phyloP scores from a whole-genome alignment of 345 rosid species.

The Psidium friedrichsthalianum region DNA sequence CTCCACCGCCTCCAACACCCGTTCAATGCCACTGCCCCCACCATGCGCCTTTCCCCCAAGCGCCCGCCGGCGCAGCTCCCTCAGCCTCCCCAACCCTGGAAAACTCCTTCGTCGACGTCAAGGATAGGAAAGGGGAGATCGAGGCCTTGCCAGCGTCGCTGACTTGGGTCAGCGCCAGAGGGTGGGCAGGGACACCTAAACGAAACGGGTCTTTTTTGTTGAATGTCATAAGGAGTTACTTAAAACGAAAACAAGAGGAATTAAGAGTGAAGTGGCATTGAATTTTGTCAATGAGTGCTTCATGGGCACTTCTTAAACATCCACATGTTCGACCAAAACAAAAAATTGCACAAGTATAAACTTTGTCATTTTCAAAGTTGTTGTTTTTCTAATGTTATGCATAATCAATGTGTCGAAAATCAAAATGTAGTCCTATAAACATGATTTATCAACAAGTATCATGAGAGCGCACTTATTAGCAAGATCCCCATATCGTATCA shows the following conservation, averaged over 20 bases:
- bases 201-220: not conserved
- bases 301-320: not conserved
- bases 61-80: not conserved
- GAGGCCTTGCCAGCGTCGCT: not conserved
- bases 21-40: not conserved
- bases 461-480: not conserved
- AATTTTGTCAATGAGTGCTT: not conserved
- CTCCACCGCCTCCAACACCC: not conserved
- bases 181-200: not conserved
- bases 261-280: not conserved
- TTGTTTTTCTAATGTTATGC: not conserved
- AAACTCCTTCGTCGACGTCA: not conserved
- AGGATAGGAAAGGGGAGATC: not conserved
- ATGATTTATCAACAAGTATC: not conserved
- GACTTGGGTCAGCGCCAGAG: no score
- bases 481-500: not conserved
- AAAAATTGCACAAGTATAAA: no score
- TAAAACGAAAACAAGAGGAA: no score
- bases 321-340: not conserved
- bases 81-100: not conserved
- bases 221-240: not conserved
- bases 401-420: not conserved
- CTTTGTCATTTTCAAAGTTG: not conserved
- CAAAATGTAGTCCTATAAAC: no score
- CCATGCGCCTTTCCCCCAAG: not conserved